Conservation (phyloP, 2,329 filamentous ascomycete species). For the Aspergillus clavatus region DNA sequence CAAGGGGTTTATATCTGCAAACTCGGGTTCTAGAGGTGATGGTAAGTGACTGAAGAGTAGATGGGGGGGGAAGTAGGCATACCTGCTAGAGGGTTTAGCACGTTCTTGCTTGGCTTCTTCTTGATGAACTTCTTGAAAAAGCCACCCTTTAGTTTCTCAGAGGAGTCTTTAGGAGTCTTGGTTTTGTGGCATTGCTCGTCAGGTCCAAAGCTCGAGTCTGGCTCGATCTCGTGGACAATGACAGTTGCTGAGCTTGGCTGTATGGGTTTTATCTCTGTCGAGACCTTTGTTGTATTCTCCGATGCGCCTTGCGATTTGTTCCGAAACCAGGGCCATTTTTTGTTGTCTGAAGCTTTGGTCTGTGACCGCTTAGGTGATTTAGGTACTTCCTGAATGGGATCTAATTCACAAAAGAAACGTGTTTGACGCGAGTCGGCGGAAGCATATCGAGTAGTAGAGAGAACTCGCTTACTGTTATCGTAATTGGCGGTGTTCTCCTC, state of each 20-base stretch:
- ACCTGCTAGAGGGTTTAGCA: slow-evolving; percentile 34
- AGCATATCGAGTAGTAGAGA: slow-evolving; percentile 5
- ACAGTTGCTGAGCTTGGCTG: slow-evolving; percentile 24
- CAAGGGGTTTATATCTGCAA: slow-evolving; percentile 3
- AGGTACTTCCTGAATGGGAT: slow-evolving; percentile 42
- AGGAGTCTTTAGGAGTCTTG: slow-evolving; percentile 7
- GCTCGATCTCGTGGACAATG: slow-evolving; percentile 23
- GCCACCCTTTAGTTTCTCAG: slow-evolving; percentile 37
- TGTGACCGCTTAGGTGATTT: slow-evolving; percentile 27
- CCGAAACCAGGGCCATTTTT: slow-evolving; percentile 47
- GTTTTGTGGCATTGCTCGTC: slow-evolving; percentile 2
- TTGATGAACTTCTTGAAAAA: slow-evolving; percentile 52
- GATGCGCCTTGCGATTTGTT: slow-evolving; percentile 26
- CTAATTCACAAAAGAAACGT: slow-evolving; percentile 31
- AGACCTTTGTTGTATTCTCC: slow-evolving; percentile 17
- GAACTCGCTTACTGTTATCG: background rate
- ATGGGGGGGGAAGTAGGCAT: slow-evolving; percentile 18
- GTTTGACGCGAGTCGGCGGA: slow-evolving; percentile 23
- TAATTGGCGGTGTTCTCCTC: slow-evolving; percentile 3
- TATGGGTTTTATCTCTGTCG: slow-evolving; percentile 21
- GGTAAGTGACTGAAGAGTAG: slow-evolving; percentile 1
- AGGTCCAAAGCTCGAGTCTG: slow-evolving; percentile 8
- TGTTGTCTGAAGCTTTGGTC: slow-evolving; percentile 25
- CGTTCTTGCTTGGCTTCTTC: slow-evolving; percentile 40
- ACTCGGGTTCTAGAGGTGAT: slow-evolving; percentile 7